Conservation (phyloP, 306 rosid genomes). For the Fagus crenata region DNA sequence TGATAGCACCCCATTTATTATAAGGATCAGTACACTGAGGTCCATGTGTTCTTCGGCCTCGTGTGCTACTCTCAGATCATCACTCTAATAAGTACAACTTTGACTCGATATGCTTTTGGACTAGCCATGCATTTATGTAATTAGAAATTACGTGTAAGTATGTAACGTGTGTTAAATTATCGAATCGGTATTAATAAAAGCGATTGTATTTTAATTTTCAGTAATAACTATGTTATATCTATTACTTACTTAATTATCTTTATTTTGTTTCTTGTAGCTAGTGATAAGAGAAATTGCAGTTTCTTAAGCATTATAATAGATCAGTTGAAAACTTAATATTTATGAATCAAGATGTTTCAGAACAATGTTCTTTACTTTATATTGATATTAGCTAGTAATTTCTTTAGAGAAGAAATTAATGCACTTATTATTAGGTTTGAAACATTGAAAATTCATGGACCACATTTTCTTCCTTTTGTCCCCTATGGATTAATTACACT, state of each 20-base stretch:
- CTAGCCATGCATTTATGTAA: slow-evolving; percentile 39
- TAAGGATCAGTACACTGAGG: neutral
- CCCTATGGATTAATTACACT: neutral
- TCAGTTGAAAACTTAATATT: neutral
- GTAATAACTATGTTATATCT: neutral
- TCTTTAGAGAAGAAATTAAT: neutral
- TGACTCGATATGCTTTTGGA: slow-evolving; percentile 42
- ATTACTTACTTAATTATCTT: neutral
- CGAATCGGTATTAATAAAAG: neutral
- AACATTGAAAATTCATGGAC: neutral
- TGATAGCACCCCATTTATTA: neutral
- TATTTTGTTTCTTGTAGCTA: neutral
- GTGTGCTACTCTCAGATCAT: slow-evolving; percentile 52
- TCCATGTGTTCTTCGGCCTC: slow-evolving; percentile 41
- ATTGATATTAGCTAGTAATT: too few relatives aligned
- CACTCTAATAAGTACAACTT: slow-evolving; percentile 40
- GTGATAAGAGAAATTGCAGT: too few relatives aligned
- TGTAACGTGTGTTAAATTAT: neutral
- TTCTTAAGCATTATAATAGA: neutral
- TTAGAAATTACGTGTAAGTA: neutral
- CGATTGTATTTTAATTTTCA: neutral
- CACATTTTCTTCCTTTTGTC: neutral
- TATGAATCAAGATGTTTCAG: neutral
- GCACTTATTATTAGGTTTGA: neutral
- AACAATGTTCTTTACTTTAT: neutral